Percentiles rank a stretch among this genome's conserved stretches.
These are phyloP conservation scores for Obba rivulosa DNA, from an alignment of 768 basidiomycete genomes.

Conservation along the genomic window DNA sequence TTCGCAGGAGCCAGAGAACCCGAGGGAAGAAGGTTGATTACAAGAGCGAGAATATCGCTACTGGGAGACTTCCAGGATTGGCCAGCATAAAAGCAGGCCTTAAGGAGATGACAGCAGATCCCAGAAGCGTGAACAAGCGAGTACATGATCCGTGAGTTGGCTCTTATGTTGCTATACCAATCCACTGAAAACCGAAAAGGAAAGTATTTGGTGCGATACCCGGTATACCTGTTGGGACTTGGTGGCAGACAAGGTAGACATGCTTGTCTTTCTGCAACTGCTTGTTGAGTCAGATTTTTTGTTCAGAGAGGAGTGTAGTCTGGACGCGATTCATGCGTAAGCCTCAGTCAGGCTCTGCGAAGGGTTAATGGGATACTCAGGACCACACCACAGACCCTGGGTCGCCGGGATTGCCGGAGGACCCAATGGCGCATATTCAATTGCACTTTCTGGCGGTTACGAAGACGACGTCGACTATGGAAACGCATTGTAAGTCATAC, in stretches of 20 bases:
- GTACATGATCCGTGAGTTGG: constrained; percentile 46
- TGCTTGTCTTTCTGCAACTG: neutral
- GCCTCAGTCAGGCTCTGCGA: constrained; percentile 21
- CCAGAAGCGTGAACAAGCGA: constrained; percentile 24
- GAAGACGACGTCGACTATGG: constrained; percentile 82
- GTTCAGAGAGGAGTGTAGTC: constrained; percentile 55
- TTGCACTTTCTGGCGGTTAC: constrained; percentile 87
- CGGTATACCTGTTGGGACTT: constrained; percentile 70
- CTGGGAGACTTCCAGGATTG: constrained; percentile 6
- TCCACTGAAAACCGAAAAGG: constrained; percentile 29
- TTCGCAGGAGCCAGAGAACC: constrained; percentile 67
- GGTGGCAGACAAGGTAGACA: constrained; percentile 69
- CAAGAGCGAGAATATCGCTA: constrained; percentile 23
- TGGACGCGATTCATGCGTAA: constrained; percentile 81
- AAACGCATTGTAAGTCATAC: constrained; percentile 66
- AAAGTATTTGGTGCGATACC: constrained; percentile 82
- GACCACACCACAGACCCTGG: constrained; percentile 50
- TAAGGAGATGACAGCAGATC: constrained; percentile 19
- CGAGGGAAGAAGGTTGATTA: constrained; percentile 56
- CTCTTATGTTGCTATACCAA: neutral
- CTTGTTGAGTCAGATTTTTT: neutral
- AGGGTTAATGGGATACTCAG: constrained; percentile 1
- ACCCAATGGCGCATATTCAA: constrained; percentile 69
- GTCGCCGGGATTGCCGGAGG: constrained; percentile 78
- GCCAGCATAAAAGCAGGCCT: constrained; percentile 14